Percentiles rank a stretch among this genome's conserved stretches.
Conservation (phyloP, 73 alveolate genomes). For the Paramecium tetraurelia region DNA sequence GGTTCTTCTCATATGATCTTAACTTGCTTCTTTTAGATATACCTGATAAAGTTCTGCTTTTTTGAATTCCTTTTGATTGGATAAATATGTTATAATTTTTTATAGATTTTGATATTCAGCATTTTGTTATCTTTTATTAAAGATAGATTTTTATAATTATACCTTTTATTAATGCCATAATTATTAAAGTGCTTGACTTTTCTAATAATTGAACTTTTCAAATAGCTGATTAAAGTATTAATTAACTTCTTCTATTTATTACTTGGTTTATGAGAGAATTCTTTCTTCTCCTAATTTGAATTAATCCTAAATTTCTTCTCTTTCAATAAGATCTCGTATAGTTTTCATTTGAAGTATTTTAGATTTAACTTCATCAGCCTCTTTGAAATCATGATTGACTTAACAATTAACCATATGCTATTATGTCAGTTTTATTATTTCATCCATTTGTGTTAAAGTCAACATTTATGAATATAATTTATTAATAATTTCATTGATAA, state of each 20-base stretch:
- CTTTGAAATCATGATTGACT: not conserved
- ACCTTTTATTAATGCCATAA: not conserved
- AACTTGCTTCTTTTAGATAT: not conserved
- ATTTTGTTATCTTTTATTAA: not conserved
- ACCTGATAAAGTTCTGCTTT: not conserved
- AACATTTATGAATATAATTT: not conserved
- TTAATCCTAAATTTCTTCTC: not conserved
- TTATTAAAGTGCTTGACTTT: not conserved
- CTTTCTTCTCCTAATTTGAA: not conserved
- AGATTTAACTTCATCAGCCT: not conserved
- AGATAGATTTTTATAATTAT: not conserved
- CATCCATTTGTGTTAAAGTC: not conserved
- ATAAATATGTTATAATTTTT: not conserved
- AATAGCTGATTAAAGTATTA: not conserved
- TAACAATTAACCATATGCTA: not conserved
- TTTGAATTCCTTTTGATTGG: not conserved
- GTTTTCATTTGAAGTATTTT: not conserved
- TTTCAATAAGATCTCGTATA: not conserved
- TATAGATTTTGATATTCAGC: not conserved
- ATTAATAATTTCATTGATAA: not conserved
- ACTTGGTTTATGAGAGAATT: not conserved
- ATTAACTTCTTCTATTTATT: not conserved
- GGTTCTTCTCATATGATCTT: not conserved
- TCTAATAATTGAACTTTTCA: not conserved
- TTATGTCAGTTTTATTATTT: not conserved